Conservation (phyloP, 108 stramenopile genomes). For the Chaetoceros tenuissimus region DNA sequence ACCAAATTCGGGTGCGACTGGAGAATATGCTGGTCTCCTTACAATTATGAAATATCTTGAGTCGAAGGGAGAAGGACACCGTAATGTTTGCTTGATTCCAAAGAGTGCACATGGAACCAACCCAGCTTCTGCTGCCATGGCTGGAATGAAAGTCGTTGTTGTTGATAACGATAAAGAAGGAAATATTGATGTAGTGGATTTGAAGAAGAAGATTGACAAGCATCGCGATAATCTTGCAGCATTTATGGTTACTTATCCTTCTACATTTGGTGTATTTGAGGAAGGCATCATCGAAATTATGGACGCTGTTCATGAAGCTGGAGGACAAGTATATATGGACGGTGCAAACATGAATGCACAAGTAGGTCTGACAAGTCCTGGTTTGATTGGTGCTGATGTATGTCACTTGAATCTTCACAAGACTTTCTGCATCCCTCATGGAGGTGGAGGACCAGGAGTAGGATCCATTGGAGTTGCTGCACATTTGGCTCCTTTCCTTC, state of each 20-base stretch:
- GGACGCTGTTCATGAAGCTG: slow-evolving; percentile 82
- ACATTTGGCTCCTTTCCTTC: slow-evolving; percentile 96
- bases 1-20: slow-evolving; percentile 97
- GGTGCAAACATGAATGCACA: slow-evolving; percentile 99
- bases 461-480: slow-evolving; percentile 94
- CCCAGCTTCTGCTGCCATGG: slow-evolving; percentile 95
- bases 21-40: slow-evolving; percentile 96
- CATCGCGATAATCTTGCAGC: slow-evolving; percentile 89
- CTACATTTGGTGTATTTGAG: slow-evolving; percentile 98
- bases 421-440: slow-evolving; percentile 99
- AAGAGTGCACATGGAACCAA: slow-evolving; percentile 99
- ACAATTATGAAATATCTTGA: slow-evolving; percentile 88
- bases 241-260: slow-evolving; percentile 99
- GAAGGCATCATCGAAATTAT: slow-evolving; percentile 89
- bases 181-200: slow-evolving; percentile 89
- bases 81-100: slow-evolving; percentile 97
- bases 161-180: slow-evolving; percentile 92
- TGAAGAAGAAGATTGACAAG: slow-evolving; percentile 86
- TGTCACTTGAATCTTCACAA: slow-evolving; percentile 99
- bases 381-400: slow-evolving; percentile 94
- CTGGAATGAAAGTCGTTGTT: slow-evolving; percentile 94
- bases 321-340: slow-evolving; percentile 99
- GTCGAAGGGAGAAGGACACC: slow-evolving; percentile 76
- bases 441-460: slow-evolving; percentile 98
- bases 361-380: slow-evolving; percentile 95